Evolutionary conservation across 768 basidiomycete species (phyloP).

Genomic region (Astraeus odoratus): DNA sequence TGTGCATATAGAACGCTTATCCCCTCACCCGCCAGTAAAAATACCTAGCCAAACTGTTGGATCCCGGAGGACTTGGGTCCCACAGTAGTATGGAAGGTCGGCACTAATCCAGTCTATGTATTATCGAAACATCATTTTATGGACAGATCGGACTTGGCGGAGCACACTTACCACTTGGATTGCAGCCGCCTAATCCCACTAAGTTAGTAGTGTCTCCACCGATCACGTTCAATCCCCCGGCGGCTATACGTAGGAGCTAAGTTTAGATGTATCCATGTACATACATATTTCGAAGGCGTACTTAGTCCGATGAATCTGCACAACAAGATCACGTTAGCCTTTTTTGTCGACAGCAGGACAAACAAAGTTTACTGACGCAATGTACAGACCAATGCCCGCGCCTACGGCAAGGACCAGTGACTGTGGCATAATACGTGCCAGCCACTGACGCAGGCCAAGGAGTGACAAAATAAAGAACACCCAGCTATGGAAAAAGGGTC

Average conservation of each 20-base stretch:
- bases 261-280: not conserved
- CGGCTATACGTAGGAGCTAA: conserved; percentile 32
- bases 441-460: conserved; percentile 83
- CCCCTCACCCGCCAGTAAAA: conserved; percentile 67
- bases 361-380: conserved; percentile 51
- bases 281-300: conserved; percentile 22
- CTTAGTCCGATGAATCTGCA: conserved; percentile 69
- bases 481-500: conserved; percentile 42
- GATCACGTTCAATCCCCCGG: conserved; percentile 65
- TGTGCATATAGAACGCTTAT: not conserved
- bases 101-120: conserved; percentile 40
- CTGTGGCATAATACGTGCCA: conserved; percentile 82
- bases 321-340: conserved; percentile 4
- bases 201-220: conserved; percentile 66
- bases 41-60: conserved; percentile 89
- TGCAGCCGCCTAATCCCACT: conserved; percentile 74
- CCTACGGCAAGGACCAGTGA: conserved; percentile 82
- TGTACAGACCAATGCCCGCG: conserved; percentile 82
- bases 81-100: conserved; percentile 54
- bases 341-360: conserved; percentile 1
- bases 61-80: conserved; percentile 53
- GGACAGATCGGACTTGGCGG: conserved; percentile 5
- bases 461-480: conserved; percentile 75
- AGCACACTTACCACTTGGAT: conserved; percentile 33
- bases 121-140: not conserved